A percentile compares a stretch with the other conserved stretches of the same genome.
Conservation (phyloP, 257 asterid species). For the Primulina eburnea region DNA sequence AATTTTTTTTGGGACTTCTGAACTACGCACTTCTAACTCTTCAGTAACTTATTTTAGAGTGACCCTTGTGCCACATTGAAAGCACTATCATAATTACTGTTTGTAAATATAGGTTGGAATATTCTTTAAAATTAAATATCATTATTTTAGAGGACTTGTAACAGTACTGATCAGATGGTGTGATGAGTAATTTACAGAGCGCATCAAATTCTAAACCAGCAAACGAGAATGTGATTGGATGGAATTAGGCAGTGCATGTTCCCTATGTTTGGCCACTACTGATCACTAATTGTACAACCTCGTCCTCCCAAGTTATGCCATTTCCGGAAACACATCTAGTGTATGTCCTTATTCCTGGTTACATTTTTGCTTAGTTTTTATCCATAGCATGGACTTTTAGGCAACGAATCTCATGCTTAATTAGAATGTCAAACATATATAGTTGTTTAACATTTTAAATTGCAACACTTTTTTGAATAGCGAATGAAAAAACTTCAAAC, state of each 20-base stretch:
- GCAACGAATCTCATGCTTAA: too few species aligned
- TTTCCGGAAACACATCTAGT: conserved; percentile 46
- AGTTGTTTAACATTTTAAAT: too few species aligned
- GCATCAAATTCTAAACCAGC: conserved; percentile 38
- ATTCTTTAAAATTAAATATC: too few species aligned
- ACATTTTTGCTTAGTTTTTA: conserved; percentile 45
- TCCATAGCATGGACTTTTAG: too few species aligned
- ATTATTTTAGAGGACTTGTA: too few species aligned
- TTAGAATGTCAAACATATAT: too few species aligned
- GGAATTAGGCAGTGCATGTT: conserved; percentile 49
- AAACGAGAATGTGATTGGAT: conserved; percentile 42
- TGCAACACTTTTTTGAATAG: background rate
- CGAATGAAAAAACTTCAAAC: too few species aligned
- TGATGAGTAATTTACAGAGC: conserved; percentile 18
- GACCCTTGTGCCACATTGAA: background rate
- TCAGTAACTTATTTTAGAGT: too few species aligned
- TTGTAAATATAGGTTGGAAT: background rate
- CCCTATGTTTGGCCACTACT: conserved; percentile 56
- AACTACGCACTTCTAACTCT: too few species aligned
- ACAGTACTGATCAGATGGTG: background rate
- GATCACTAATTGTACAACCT: conserved; percentile 47
- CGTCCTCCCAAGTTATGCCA: conserved; percentile 50
- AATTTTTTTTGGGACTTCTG: too few species aligned
- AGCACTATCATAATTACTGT: background rate
- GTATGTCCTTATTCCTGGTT: conserved; percentile 51